Conservation (phyloP, 306 rosid species). For the Malus sieversii region DNA sequence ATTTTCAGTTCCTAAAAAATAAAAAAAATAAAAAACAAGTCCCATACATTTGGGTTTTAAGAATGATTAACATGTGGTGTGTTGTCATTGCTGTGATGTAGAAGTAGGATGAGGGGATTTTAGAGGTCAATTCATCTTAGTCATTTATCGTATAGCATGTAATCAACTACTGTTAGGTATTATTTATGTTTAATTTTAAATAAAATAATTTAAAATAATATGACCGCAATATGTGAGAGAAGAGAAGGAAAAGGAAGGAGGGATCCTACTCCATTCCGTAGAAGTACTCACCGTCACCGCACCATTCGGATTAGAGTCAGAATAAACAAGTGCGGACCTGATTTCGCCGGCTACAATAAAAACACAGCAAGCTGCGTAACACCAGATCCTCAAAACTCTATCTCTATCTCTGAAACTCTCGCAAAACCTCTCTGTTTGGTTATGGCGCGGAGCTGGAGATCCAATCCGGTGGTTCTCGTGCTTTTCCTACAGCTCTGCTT, state of each 20-base stretch:
- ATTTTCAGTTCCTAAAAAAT: no score
- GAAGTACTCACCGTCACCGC: no score
- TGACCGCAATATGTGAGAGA: no score
- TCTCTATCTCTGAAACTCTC: not conserved
- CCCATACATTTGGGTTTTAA: no score
- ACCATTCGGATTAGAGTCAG: not conserved
- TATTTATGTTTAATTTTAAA: no score
- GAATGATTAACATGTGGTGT: not conserved
- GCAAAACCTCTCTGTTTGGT: not conserved
- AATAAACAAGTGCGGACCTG: not conserved
- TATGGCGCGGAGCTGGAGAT: conserved; percentile 30
- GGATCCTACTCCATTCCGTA: no score
- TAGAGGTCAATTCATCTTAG: no score
- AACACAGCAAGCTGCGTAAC: not conserved
- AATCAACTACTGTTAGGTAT: no score
- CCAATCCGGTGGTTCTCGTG: conserved; percentile 33
- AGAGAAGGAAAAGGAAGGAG: no score
- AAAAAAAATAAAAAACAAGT: no score
- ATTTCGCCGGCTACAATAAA: not conserved
- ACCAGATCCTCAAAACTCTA: not conserved
- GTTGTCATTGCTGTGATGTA: not conserved
- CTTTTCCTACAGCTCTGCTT: conserved; percentile 40
- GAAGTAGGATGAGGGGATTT: not conserved
- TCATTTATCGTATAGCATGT: no score
- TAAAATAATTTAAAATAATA: no score